Evolutionary conservation across 2,329 filamentous ascomycete genomes (phyloP), one percentile per base, ranked within the genome.

Genomic region (Fusarium keratoplasticum): DNA sequence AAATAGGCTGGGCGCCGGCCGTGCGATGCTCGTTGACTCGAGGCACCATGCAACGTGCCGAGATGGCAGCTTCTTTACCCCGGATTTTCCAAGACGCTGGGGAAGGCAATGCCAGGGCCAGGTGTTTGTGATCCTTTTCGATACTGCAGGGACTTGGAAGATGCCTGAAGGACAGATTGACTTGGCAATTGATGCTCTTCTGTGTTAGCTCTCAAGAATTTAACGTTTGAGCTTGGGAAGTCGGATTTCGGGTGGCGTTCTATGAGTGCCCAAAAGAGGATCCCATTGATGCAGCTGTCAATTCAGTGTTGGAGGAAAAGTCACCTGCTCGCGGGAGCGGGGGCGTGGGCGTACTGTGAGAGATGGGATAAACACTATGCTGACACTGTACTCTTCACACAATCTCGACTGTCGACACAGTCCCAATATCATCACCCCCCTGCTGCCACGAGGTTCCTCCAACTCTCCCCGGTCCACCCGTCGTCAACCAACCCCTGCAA

Each of bases 31-130:
- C 40, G 29, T 64, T 35, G 47, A 33, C 14, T 60, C 59, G 14
- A 55, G n/a, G 36, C 29, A 59, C 58, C 58, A 62, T 62, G 42
- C 59, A 66, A 44, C 35, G 44, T 54, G 61, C 57, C 74, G 68
- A 61, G 64, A 72, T 74, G 64, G 68, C 68, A 69, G 71, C 74
- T 66, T 74, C 63, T 64, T 74, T 74, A 74, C 72, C 72, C 72
- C 72, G 60, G 72, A 74, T 74, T 74, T 74, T 75, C 69, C 72
- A 75, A 73, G 40, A 22, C 52, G 35, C 72, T 50, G 72, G 72
- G 71, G 71, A 74, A 72, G 52, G 59, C 33, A 67, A 72, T 74
- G 72, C 69, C 72, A 75, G 72, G 72, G 65, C 69, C 69, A 73
- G 61, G 69, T 62, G 72, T 70, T 75, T 55, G 54, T 57, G 61